Evolutionary conservation across 2,329 filamentous ascomycete genomes (phyloP), one percentile per base, ranked within the genome.

Genomic region (Trichoderma semiorbis): DNA sequence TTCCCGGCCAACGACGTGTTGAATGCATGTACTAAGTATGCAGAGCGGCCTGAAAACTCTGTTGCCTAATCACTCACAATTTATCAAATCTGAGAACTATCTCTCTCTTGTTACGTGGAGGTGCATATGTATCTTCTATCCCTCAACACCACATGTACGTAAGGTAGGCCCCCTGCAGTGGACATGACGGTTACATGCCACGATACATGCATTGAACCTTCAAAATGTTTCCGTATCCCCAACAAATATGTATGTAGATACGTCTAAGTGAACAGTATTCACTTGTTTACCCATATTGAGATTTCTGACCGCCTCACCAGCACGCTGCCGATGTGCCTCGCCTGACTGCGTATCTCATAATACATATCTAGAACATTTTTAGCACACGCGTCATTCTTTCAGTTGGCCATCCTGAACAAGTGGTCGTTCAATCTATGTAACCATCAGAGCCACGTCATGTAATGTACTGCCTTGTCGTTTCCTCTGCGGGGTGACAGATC

Each of bases 321-420:
- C 11, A 24, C 1, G 3, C 0, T 7, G 1, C 11, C 47, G n/a
- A 53, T 14, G 47, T 24, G 7, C 1, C 47, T 24, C 11, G 47
- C 47, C 5, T 24, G 0, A 14, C n/a, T 53, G 47, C 21, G 47
- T 24, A 53, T 50, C 10, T n/a, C 16, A 43, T 1, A 24, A 21
- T 50, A 24, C 24, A 21, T 50, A 21, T 50, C n/a, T n/a, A n/a
- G n/a, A 50, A 14, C 11, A 7, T 7, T 50, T 24, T 24, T 11
- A 50, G n/a, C 47, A 3, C 5, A 12, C 3, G 1, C 8, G 5
- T n/a, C 3, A 10, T n/a, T 1, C 2, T n/a, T 47, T n/a, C 0
- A 1, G 18, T 10, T n/a, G 18, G 2, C 18, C 18, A 11, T n/a
- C 43, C 1, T n/a, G 43, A n/a, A 21, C 1, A 18, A 10, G 0